Percentiles rank a stretch among this genome's conserved stretches.
phyloP scores from a whole-genome alignment of 2,329 filamentous ascomycete species.

The Phialophora chinensis region DNA sequence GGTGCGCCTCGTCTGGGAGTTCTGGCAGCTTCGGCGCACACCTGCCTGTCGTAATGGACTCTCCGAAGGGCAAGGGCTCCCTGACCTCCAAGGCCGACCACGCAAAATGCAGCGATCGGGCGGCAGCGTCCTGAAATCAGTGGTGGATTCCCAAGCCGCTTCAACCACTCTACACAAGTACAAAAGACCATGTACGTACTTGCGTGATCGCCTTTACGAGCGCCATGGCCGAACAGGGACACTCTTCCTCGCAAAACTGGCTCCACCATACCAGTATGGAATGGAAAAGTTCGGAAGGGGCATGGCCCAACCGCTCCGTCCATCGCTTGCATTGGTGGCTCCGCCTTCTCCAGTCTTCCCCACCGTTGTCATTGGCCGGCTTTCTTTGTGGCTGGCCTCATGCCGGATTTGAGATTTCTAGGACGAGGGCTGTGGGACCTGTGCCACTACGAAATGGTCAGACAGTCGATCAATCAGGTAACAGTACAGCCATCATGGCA shows the following conservation, averaged over 20 bases:
- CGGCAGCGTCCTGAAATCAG: neutral
- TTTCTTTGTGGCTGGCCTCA: neutral
- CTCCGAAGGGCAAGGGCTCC: neutral
- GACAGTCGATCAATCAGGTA: constrained; percentile 15
- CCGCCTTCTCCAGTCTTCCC: neutral
- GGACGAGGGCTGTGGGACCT: neutral
- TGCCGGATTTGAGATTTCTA: constrained; percentile 3
- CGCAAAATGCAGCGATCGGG: neutral
- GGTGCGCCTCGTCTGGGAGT: neutral
- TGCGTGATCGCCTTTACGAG: neutral
- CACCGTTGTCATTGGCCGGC: neutral
- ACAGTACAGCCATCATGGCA: constrained; percentile 10
- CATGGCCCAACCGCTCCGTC: neutral
- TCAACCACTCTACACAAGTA: too few species aligned
- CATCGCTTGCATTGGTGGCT: neutral
- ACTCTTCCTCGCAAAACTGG: neutral
- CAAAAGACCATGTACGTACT: neutral
- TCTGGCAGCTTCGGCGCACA: neutral
- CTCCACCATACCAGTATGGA: neutral
- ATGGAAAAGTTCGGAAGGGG: neutral
- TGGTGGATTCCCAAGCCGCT: neutral
- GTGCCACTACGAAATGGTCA: neutral
- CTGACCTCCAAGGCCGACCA: neutral
- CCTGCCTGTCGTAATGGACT: neutral
- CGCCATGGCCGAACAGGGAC: neutral